Evolutionary conservation across 129 eudicot species (phyloP), one percentile per base, ranked within the genome.

Genomic region (Tagetes erecta): DNA sequence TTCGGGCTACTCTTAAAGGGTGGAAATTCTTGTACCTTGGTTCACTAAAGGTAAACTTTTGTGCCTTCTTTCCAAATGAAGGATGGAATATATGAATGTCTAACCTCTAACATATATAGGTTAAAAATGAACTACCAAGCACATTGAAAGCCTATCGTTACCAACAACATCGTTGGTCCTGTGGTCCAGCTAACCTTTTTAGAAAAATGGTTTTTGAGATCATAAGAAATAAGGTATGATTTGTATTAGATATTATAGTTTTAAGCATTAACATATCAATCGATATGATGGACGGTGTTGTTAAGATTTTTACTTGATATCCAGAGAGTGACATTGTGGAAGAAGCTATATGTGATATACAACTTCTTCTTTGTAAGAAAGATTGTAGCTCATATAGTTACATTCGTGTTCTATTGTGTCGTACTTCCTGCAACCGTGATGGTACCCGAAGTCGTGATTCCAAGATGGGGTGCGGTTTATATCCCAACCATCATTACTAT

Each of bases 151-250:
- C 85, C 39, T 84, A 71, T 6, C 88, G 85, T 42, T 80, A 71
- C 73, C 85, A 84, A 60, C 85, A 84, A 57, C 85, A 84, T 51
- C 76, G 88, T 27, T 84, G 88, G 85, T 84, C 88, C n/a, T 84
- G 88, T 73, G 88, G 88, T 20, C 88, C 88, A 1, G 85, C 85
- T 8, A 77, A 80, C 38, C 77, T 80, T 8, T 84, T 84, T 31
- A 77, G 71, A 59, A 84, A 80, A 80, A 84, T 84, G 83, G 67
- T 75, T 6, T 13, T 52, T 14, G 88, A 80, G 67, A 84, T 84
- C 46, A 64, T 78, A 6, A 77, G 12, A 77, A 82, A 72, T 71
- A 72, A 77, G 82, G 78, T 56, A 76, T 44, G 73, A 64, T 37
- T 30, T 33, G 3, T 2, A 31, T 5, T 8, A 8, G 11, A 38